A percentile compares a stretch with the other conserved stretches of the same genome.
Conservation (phyloP, 257 asterid genomes). For the Rauvolfia tetraphylla region DNA sequence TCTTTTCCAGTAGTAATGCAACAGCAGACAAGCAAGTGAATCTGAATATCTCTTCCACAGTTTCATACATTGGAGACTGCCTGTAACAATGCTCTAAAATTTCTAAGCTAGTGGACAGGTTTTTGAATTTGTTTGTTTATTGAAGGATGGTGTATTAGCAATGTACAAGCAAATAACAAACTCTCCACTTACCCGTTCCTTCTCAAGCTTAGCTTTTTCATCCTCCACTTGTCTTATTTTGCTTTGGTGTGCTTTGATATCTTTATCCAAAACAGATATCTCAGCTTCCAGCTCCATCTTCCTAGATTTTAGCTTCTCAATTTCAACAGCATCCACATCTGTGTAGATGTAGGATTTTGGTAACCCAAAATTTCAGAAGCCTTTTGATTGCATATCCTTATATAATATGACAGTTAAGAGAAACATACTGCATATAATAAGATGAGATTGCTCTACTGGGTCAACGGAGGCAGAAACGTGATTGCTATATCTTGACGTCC, state of each 20-base stretch:
- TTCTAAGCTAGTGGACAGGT: background rate
- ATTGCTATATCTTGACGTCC: conserved; percentile 69
- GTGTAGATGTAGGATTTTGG: conserved; percentile 9
- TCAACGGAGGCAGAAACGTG: conserved; percentile 77
- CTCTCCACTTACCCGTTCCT: conserved; percentile 55
- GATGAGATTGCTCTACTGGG: conserved; percentile 55
- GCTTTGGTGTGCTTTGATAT: conserved; percentile 48
- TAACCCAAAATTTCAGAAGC: background rate
- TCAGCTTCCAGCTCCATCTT: conserved; percentile 41
- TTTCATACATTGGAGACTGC: background rate
- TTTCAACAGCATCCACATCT: conserved; percentile 75
- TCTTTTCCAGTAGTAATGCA: background rate
- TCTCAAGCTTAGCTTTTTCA: conserved; percentile 62
- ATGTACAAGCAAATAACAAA: conserved; percentile 4
- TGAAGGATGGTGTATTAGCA: background rate
- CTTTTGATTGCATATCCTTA: background rate
- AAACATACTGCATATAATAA: conserved; percentile 69
- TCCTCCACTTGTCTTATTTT: conserved; percentile 59
- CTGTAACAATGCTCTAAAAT: background rate
- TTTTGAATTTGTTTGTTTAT: background rate
- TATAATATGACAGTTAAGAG: conserved; percentile 16
- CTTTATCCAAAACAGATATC: conserved; percentile 32
- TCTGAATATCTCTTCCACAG: background rate
- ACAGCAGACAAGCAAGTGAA: background rate
- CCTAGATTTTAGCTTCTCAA: conserved; percentile 42